phyloP scores from a whole-genome alignment of 1,139 yeast genomes.

The Kurtzmaniella quercitrusa region DNA sequence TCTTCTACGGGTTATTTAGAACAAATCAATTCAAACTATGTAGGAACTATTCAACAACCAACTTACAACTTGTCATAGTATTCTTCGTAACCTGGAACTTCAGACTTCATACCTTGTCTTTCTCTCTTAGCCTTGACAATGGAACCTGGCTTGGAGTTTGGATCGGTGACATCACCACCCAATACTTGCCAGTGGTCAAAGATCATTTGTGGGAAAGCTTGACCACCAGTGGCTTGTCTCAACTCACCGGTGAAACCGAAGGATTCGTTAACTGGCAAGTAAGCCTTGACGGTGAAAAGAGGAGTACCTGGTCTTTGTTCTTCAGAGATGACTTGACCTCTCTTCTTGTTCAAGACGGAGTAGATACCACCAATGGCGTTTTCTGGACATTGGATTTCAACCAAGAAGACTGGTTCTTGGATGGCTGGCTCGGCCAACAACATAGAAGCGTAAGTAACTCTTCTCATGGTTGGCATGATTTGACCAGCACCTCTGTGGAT shows the following conservation, averaged over 20 bases:
- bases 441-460: constrained; percentile 98
- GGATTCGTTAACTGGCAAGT: constrained; percentile 99
- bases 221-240: constrained; percentile 99
- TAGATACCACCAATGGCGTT: constrained; percentile 99
- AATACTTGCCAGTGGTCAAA: constrained; percentile 97
- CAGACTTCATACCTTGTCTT: constrained; percentile 97
- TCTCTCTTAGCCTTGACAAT: constrained; percentile 88
- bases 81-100: constrained; percentile 98
- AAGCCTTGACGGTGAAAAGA: constrained; percentile 97
- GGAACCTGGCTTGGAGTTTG: constrained; percentile 90
- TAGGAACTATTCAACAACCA: constrained; percentile 6
- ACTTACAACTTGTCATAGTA: constrained; percentile 97
- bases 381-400: constrained; percentile 99
- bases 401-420: constrained; percentile 99
- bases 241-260: constrained; percentile 99
- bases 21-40: constrained; percentile 6
- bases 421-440: constrained; percentile 98
- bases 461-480: constrained; percentile 99
- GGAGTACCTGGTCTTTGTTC: constrained; percentile 99
- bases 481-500: constrained; percentile 99
- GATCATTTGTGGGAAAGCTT: constrained; percentile 99
- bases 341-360: constrained; percentile 99
- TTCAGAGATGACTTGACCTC: constrained; percentile 99
- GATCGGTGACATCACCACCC: constrained; percentile 90
- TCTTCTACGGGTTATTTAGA: not conserved